Evolutionary conservation across 2,329 filamentous ascomycete species (phyloP), one percentile per base, ranked within the genome.

Genomic region (Botrytis hyacinthi): DNA sequence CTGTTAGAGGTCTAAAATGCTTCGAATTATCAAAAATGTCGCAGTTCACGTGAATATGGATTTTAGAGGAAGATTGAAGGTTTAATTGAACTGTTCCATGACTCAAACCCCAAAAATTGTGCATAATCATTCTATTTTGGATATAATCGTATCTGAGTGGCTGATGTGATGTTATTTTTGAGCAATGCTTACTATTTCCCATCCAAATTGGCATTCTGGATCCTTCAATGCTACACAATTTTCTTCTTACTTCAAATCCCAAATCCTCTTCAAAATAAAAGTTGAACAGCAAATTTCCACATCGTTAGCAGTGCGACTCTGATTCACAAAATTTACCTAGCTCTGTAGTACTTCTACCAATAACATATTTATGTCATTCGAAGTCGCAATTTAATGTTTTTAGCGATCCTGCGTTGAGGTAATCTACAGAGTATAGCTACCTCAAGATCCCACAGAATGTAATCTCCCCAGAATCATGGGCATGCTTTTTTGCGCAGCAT

Each of bases 251-350:
- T 26, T 51, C 42, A 29, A 48, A 65, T 66, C 44, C 60, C 42
- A 3, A 48, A 66, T 71, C 70, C 70, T 66, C 16, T 42, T 40
- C 1, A 4, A 7, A 72, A 48, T n/a, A 72, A 37, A 32, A n/a
- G 18, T 7, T 44, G n/a, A 42, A 72, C 40, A 57, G 29, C n/a
- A 72, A 67, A 72, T 67, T 67, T 72, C 70, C 70, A 72, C 70
- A 57, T 42, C 22, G n/a, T 35, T 51, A 10, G 22, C 60, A 26
- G 32, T 18, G 59, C 59, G 42, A 71, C 60, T 40, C 26, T 57
- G n/a, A 63, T 66, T 32, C 35, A 71, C 44, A 35, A 66, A 71
- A 66, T 26, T 18, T 10, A 42, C 9, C 60, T 44, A 48, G n/a
- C 57, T 29, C 40, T 71, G 46, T 29, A 5, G 20, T 54, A 14